Base-by-base conservation (phyloP, 257 asterid species). In the Parsonsia alboflavescens region DNA sequence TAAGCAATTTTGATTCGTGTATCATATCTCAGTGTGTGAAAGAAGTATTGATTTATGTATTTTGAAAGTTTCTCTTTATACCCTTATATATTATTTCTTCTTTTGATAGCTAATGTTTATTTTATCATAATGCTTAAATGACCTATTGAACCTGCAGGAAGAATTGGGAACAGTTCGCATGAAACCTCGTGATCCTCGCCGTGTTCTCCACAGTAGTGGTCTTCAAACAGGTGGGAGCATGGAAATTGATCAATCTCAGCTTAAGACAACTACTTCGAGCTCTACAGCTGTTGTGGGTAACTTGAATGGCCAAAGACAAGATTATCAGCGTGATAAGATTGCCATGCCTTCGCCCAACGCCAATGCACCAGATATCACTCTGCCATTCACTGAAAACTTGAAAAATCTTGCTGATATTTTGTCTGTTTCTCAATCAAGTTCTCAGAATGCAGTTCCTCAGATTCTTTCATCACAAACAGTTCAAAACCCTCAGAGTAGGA, bases 131-230 rank as follows among this genome's bases (percentile, higher is more conserved):
- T 39, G 52, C 59, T 42, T 36, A 5, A 63, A 66, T 39, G 41
- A 45, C 50, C 56, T 71, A 62, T 71, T 50, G 68, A 75, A 80
- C 73, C 64, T 80, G 78, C 94, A 95, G 99, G 99, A 87, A 79
- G 97, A 88, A 73, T 75, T 87, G 50, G 96, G 89, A 63, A 88
- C 82, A 77, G 83, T 87, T 71, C 92, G 96, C 50, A 92, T 95
- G 98, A 95, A 89, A 82, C 93, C 96, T 73, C 98, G 98, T 39
- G 98, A 95, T 77, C 99, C 99, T 59, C 98, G 99, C 9, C 97
- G 98, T 70, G 77, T 82, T 79, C 90, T 95, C 73, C 96, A 88
- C 70, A 87, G 77, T 76, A 78, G 73, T 77, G 81, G 87, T 42
- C 79, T 81, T 74, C 90, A 82, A 57, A 86, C 84, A 77, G 81